Evolutionary conservation across 192 early-diverging fungal species (phyloP).

Genomic region (Mortierella claussenii): DNA sequence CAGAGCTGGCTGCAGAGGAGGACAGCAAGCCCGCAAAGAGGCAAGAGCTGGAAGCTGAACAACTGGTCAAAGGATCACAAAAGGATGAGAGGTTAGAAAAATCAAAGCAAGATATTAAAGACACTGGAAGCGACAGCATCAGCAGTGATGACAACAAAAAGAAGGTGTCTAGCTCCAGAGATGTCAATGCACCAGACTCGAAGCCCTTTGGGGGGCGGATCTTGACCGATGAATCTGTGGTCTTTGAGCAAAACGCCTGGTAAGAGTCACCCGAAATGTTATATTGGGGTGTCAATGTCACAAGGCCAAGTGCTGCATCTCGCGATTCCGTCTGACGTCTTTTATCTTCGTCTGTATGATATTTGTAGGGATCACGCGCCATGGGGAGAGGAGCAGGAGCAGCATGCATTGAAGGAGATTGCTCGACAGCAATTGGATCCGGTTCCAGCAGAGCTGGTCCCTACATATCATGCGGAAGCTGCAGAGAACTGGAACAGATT

Average conservation of each 20-base stretch:
- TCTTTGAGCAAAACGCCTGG: constrained; percentile 96
- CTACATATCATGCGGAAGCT: constrained; percentile 59
- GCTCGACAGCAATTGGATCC: constrained; percentile 74
- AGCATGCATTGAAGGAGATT: constrained; percentile 80
- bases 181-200: constrained; percentile 16
- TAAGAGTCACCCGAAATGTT: too few species aligned
- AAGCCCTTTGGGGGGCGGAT: constrained; percentile 80
- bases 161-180: constrained; percentile 38
- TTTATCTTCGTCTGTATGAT: too few species aligned
- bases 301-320: not conserved
- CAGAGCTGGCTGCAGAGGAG: constrained; percentile 24
- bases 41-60: constrained; percentile 9
- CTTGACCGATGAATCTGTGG: constrained; percentile 76
- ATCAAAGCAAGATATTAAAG: not conserved
- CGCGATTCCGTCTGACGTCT: too few species aligned
- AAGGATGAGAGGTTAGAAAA: not conserved
- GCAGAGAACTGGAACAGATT: constrained; percentile 82
- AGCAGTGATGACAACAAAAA: constrained; percentile 22
- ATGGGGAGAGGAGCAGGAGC: constrained; percentile 86
- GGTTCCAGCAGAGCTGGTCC: constrained; percentile 67
- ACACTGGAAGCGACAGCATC: not conserved
- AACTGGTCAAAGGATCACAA: too few species aligned
- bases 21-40: constrained; percentile 8
- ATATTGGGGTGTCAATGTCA: too few species aligned
- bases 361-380: constrained; percentile 98